Evolutionary conservation across 1,284 basidiomycete genomes (phyloP).

Genomic region (Tylopilus orsonianus): DNA sequence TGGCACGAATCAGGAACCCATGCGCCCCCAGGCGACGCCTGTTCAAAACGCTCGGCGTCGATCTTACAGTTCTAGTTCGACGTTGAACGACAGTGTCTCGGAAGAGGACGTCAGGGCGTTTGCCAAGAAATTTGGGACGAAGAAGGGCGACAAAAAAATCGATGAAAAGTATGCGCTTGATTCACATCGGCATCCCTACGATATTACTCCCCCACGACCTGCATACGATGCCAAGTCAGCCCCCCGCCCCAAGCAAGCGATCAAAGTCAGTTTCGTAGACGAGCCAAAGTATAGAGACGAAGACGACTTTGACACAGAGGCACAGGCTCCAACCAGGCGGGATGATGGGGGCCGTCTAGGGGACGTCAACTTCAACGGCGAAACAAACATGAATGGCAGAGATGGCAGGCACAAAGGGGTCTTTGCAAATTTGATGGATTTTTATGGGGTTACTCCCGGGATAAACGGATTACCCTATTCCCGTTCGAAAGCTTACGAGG

Average conservation of each 20-base stretch:
- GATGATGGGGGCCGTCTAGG: constrained; percentile 4
- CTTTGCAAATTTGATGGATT: constrained; percentile 52
- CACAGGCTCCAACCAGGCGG: constrained; percentile 16
- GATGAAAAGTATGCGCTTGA: constrained; percentile 47
- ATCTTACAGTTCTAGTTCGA: constrained; percentile 35
- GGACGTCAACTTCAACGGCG: constrained; percentile 9
- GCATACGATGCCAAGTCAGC: constrained; percentile 36
- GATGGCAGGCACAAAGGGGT: constrained; percentile 35
- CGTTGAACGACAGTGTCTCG: constrained; percentile 28
- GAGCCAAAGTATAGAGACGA: constrained; percentile 15
- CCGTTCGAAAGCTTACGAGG: constrained; percentile 27
- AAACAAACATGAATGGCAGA: constrained; percentile 21
- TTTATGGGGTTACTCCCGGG: constrained; percentile 41
- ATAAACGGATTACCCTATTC: constrained; percentile 28
- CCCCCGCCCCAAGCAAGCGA: constrained; percentile 13
- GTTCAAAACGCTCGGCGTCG: constrained; percentile 16
- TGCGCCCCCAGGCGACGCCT: constrained; percentile 16
- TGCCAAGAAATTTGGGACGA: constrained; percentile 13
- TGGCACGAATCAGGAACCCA: constrained; percentile 2
- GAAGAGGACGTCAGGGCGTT: constrained; percentile 26
- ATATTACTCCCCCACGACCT: constrained; percentile 50
- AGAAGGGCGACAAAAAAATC: constrained; percentile 15
- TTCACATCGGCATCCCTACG: constrained; percentile 58
- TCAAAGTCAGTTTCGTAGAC: constrained; percentile 28
- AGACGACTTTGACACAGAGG: constrained; percentile 27